Evolutionary conservation across 2,329 filamentous ascomycete genomes (phyloP).

Genomic region (Daldinia sp.): DNA sequence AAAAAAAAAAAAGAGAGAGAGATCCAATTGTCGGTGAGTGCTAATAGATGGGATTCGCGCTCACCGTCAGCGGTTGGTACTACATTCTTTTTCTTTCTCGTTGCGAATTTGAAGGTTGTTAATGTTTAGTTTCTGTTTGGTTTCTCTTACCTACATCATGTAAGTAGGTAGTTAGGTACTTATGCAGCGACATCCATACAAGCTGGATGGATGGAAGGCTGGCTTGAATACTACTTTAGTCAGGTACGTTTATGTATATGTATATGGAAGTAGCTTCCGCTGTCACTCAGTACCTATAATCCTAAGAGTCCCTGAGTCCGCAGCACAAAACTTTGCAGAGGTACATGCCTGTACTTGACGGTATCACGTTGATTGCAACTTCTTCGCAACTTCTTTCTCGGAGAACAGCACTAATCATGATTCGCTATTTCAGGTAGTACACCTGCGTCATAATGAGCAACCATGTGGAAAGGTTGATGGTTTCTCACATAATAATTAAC

Average conservation of each 20-base stretch:
- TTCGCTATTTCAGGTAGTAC: neutral
- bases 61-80: constrained; percentile 1
- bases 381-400: neutral
- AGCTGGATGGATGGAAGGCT: neutral
- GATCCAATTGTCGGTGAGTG: constrained; percentile 33
- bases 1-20: too few relatives aligned
- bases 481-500: neutral
- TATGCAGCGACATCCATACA: neutral
- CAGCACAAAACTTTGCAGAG: too few relatives aligned
- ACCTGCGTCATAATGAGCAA: neutral
- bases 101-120: constrained; percentile 8
- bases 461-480: neutral
- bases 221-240: neutral
- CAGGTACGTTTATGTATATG: too few relatives aligned
- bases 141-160: neutral
- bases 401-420: neutral
- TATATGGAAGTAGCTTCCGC: too few relatives aligned
- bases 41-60: constrained; percentile 7
- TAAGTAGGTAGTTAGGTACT: too few relatives aligned
- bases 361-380: neutral
- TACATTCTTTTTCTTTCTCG: neutral
- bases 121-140: constrained; percentile 3
- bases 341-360: neutral
- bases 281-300: too few relatives aligned
- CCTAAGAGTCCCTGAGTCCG: too few relatives aligned